These are phyloP conservation scores for Lagenaria siceraria DNA, from an alignment of 306 rosid species.

Conservation along the genomic window DNA sequence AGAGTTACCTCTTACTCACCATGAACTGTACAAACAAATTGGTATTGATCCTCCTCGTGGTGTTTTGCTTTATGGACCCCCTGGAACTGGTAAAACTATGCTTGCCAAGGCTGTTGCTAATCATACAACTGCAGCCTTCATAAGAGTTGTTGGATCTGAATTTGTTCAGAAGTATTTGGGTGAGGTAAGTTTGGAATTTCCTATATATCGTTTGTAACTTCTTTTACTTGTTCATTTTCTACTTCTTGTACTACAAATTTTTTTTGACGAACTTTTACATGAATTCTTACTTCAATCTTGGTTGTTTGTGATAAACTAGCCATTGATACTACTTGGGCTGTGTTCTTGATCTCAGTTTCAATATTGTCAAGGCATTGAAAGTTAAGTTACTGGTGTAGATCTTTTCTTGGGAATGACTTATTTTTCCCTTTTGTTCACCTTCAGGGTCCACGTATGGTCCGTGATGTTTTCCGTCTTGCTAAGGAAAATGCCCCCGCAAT, in stretches of 20 bases:
- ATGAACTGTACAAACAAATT: slow-evolving; percentile 90
- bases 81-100: slow-evolving; percentile 99
- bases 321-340: background rate
- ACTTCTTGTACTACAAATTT: background rate
- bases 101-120: slow-evolving; percentile 99
- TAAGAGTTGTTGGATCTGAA: slow-evolving; percentile 98
- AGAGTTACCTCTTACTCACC: slow-evolving; percentile 94
- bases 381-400: background rate
- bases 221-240: background rate
- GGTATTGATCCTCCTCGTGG: slow-evolving; percentile 99
- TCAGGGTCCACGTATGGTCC: slow-evolving; percentile 97
- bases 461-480: slow-evolving; percentile 98
- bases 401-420: background rate
- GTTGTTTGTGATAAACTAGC: background rate
- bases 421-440: background rate
- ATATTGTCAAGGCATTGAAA: background rate
- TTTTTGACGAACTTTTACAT: background rate
- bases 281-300: background rate
- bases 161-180: slow-evolving; percentile 99
- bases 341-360: background rate
- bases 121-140: slow-evolving; percentile 98
- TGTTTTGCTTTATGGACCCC: slow-evolving; percentile 92
- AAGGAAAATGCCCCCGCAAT: slow-evolving; percentile 99
- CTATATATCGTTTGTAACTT: background rate
- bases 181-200: slow-evolving; percentile 48